Conservation (phyloP, 495 filamentous ascomycete genomes). For the Pseudotulostoma volvatum region DNA sequence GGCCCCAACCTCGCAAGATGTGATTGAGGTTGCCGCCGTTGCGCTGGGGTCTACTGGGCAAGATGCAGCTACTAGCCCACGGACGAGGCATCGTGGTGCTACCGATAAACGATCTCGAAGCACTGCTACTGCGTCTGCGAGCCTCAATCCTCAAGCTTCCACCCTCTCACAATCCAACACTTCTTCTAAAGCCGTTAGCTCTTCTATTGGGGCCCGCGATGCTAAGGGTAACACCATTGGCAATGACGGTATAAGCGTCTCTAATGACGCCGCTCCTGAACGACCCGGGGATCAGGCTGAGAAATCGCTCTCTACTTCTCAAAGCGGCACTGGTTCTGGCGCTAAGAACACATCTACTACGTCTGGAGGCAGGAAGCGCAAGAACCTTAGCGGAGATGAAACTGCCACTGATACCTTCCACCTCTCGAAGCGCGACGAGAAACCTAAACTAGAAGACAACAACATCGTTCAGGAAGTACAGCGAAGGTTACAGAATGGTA, state of each 20-base stretch:
- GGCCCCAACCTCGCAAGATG: too few relatives aligned
- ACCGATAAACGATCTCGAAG: neutral
- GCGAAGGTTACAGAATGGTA: constrained; percentile 11
- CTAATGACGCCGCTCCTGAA: neutral
- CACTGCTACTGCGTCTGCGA: neutral
- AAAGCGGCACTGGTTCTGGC: neutral
- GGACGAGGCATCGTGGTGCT: constrained; percentile 2
- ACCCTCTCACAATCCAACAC: too few relatives aligned
- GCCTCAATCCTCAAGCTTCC: too few relatives aligned
- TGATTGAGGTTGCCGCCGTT: too few relatives aligned
- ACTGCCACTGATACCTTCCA: constrained; percentile 7
- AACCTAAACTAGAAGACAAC: constrained; percentile 18
- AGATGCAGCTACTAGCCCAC: constrained; percentile 2
- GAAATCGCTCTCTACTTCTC: neutral
- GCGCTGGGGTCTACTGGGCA: constrained; percentile 6
- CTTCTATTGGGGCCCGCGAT: constrained; percentile 7
- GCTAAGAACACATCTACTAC: constrained; percentile 4
- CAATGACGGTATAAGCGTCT: neutral
- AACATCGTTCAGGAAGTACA: constrained; percentile 11
- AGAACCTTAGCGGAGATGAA: constrained; percentile 15
- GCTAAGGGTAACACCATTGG: constrained; percentile 3
- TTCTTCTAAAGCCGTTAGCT: constrained; percentile 3
- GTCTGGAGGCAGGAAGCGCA: constrained; percentile 15
- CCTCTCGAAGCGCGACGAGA: constrained; percentile 12
- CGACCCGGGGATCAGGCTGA: neutral